Evolutionary conservation across 2,329 filamentous ascomycete genomes (phyloP), one percentile per base, ranked within the genome.

Genomic region (Penicillium sp.): DNA sequence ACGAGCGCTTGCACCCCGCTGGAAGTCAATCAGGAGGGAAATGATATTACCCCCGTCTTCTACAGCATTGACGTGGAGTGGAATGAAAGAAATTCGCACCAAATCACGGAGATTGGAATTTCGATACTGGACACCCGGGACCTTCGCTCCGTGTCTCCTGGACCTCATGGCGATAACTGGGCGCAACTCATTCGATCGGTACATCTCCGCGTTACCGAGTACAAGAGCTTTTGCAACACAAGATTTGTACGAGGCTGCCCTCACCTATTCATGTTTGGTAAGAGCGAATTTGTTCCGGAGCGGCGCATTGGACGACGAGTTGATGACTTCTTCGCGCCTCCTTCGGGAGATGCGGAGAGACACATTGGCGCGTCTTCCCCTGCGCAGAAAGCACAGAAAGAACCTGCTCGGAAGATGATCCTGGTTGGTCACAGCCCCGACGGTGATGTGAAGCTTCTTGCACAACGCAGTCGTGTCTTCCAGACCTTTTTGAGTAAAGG

Each of bases 41-140:
- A 25, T 12, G 24, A 28, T 5, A 7, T 18, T 32, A 44, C 6
- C 33, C 42, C 42, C 13, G 27, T 37, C 34, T 44, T 44, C 42
- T 74, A 95, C 49, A 82, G 80, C 52, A 75, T 97, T 39, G 93
- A 98, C 59, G 73, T 93, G 29, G 93, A 98, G 67, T 83, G 85
- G 1, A 88, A 84, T 49, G 93, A 98, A 66, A 69, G 71, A 24
- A 74, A 80, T 39, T 79, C 82, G 9, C 72, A 76, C 32, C 73
- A 80, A 9, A 78, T 97, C 49, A 95, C 90, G 0, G 93, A 98
- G 66, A 76, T 98, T 35, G 93, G 93, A 1, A 75, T 98, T 36
- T 84, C 88, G 1, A 83, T 84, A 3, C 74, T 97, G 0, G 90
- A 97, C 64, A 90, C 86, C 1, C 65, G 71, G 18, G 76, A 81